Base-by-base conservation (phyloP, 371 early-diverging fungal genomes). In the Enterocytospora artemiae region DNA sequence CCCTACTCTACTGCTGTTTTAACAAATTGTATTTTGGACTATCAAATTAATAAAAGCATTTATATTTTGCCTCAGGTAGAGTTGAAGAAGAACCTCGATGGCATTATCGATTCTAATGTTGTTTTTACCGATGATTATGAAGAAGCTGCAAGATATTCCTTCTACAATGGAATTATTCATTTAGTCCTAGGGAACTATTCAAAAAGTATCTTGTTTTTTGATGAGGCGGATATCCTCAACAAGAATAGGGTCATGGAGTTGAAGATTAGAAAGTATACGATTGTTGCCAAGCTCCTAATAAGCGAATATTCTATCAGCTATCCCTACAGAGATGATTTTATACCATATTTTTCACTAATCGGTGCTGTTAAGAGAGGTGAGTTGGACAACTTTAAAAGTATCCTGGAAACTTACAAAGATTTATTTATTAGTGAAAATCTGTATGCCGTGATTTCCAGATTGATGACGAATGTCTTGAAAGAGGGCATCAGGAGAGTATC, bases 401-500 rank as follows among this genome's bases (percentile, higher is more conserved):
- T 59, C 49, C 1, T 70, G 2, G 58, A 70, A 25, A 51, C 43
- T 1, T 27, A 58, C 37, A 52, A 48, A 24, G 36, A 61, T 28
- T 49, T 53, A 31, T 53, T 58, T 18, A 44, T 56, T 18, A 0
- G 24, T 30, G 50, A 59, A 30, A 65, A 65, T 1, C 18, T 59
- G 30, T 69, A 48, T 57, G 63, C 64, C 43, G 50, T 70, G 1
- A 49, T 59, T 33, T 36, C 50, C n/a, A 58, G 70, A 52, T 41
- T 70, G 20, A 32, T 36, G 0, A 45, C 53, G 18, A 65, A 61
- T 54, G 55, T 65, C 1, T 51, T 71, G 1, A 66, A 71, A 54
- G 71, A 71, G 37, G 69, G 69, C 28, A 61, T 71, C 12, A 48
- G 65, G 16, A 60, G 39, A 34, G 54, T 66, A 25, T 54, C 51